Conservation (phyloP, 2,329 filamentous ascomycete species). For the Aureobasidium sp. region DNA sequence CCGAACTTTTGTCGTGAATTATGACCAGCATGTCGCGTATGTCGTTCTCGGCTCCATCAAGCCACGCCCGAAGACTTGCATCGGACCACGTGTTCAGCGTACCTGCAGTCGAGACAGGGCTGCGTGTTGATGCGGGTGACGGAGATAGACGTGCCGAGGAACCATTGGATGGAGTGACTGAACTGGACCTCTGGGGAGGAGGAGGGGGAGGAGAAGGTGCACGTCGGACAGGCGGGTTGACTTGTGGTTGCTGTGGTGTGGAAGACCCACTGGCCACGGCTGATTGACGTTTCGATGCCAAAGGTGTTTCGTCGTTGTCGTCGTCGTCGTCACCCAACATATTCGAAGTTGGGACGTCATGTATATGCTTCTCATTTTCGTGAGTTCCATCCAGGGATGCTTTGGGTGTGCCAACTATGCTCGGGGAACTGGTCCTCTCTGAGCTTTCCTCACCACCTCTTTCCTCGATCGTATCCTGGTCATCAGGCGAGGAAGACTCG, state of each 20-base stretch:
- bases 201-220: slow-evolving; percentile 7
- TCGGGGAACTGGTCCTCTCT: slow-evolving; percentile 22
- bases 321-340: slow-evolving; percentile 17
- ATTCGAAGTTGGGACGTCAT: not conserved
- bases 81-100: slow-evolving; percentile 74
- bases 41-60: slow-evolving; percentile 73
- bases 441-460: slow-evolving; percentile 17
- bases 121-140: slow-evolving; percentile 29
- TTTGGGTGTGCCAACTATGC: slow-evolving; percentile 22
- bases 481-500: slow-evolving; percentile 2
- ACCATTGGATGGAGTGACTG: slow-evolving; percentile 10
- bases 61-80: slow-evolving; percentile 73
- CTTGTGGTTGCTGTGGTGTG: slow-evolving; percentile 1
- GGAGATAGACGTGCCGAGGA: slow-evolving; percentile 30
- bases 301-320: slow-evolving; percentile 22
- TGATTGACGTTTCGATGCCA: slow-evolving; percentile 20
- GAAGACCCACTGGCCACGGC: slow-evolving; percentile 10
- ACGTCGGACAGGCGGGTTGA: slow-evolving; percentile 3
- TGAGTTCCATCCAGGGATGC: slow-evolving; percentile 13
- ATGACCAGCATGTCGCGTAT: slow-evolving; percentile 85
- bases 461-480: slow-evolving; percentile 13
- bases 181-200: slow-evolving; percentile 2
- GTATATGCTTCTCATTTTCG: slow-evolving; percentile 13
- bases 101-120: slow-evolving; percentile 46
- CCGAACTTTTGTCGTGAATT: slow-evolving; percentile 84